Evolutionary conservation across 306 rosid species (phyloP).

Genomic region (Trichosanthes cucumerina): DNA sequence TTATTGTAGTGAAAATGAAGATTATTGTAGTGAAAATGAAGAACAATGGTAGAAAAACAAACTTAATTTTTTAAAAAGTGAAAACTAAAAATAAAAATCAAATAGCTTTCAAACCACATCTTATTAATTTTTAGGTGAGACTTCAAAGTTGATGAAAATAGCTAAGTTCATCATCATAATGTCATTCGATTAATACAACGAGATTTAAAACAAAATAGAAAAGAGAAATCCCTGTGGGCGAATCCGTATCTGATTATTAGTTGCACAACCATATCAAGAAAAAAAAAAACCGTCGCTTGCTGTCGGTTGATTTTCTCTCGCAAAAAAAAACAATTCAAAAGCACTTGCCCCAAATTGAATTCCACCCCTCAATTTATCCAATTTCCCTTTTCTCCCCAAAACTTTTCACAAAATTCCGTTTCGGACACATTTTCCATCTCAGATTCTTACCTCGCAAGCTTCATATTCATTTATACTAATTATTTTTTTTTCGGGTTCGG

Average conservation of each 20-base stretch:
- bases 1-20: too few relatives aligned
- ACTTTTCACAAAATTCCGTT: background rate
- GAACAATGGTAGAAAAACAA: too few relatives aligned
- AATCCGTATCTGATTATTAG: background rate
- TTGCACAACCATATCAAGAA: background rate
- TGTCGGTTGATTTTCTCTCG: background rate
- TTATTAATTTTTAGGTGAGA: too few relatives aligned
- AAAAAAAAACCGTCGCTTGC: slow-evolving; percentile 1
- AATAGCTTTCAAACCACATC: too few relatives aligned
- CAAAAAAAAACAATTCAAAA: background rate
- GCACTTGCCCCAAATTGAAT: background rate
- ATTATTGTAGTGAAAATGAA: too few relatives aligned
- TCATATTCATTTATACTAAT: background rate
- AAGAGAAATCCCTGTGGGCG: background rate
- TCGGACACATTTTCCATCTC: background rate
- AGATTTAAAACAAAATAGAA: too few relatives aligned
- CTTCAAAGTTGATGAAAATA: too few relatives aligned
- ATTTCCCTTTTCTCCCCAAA: background rate
- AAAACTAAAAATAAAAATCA: too few relatives aligned
- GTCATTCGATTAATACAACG: too few relatives aligned
- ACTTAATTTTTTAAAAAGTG: too few relatives aligned
- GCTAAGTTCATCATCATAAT: too few relatives aligned
- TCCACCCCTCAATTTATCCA: background rate
- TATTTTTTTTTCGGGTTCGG: background rate
- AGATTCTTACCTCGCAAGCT: background rate